Percentiles rank a stretch among this genome's conserved stretches.
Evolutionary conservation across 2,329 filamentous ascomycete species (phyloP).

Genomic region (Fusarium sulawesiense): DNA sequence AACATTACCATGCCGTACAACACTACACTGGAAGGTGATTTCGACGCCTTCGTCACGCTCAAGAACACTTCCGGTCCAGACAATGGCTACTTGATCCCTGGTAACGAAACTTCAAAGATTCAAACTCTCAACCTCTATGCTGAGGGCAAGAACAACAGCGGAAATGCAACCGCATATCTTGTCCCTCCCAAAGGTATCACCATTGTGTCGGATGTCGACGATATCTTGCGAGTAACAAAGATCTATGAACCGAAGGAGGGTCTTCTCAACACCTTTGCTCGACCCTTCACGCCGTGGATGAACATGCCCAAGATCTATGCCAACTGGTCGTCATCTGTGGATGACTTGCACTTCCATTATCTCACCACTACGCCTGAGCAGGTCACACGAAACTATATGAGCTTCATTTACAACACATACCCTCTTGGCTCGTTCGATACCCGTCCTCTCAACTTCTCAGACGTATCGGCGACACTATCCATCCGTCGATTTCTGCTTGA

Average conservation of each 20-base stretch:
- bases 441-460: slow-evolving; percentile 82
- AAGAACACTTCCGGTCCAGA: slow-evolving; percentile 64
- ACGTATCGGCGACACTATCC: slow-evolving; percentile 75
- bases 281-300: slow-evolving; percentile 76
- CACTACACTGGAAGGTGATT: slow-evolving; percentile 77
- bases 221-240: slow-evolving; percentile 83
- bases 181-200: slow-evolving; percentile 78
- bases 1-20: slow-evolving; percentile 71
- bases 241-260: slow-evolving; percentile 82
- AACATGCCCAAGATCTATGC: slow-evolving; percentile 85
- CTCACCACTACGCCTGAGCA: slow-evolving; percentile 85
- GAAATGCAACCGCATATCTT: slow-evolving; percentile 81
- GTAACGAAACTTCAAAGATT: slow-evolving; percentile 72
- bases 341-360: slow-evolving; percentile 82
- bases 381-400: slow-evolving; percentile 81
- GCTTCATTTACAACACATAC: slow-evolving; percentile 82
- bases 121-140: slow-evolving; percentile 77
- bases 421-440: slow-evolving; percentile 83
- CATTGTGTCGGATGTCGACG: slow-evolving; percentile 81
- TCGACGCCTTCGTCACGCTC: slow-evolving; percentile 76
- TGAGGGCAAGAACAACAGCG: slow-evolving; percentile 69
- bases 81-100: slow-evolving; percentile 64
- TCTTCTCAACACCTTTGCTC: slow-evolving; percentile 80
- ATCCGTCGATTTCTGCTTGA: slow-evolving; percentile 77
- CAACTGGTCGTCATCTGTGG: slow-evolving; percentile 76